Conservation (phyloP, 2,329 filamentous ascomycete species). For the Lithohypha guttulata region DNA sequence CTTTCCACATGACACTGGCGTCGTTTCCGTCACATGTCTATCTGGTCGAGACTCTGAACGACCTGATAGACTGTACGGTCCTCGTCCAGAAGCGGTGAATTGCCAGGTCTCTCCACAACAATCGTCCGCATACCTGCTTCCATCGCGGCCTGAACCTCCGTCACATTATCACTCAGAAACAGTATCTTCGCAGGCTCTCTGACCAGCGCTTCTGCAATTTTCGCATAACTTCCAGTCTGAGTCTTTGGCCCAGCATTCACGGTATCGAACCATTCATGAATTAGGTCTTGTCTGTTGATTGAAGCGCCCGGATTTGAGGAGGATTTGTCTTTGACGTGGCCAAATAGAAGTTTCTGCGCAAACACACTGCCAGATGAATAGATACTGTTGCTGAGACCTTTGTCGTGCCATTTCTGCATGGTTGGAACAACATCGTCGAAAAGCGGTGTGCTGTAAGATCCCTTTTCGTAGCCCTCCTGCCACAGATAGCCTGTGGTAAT, state of each 20-base stretch:
- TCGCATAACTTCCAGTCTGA: constrained; percentile 13
- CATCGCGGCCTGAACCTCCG: constrained; percentile 15
- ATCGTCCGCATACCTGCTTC: constrained; percentile 13
- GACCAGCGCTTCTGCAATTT: constrained; percentile 13
- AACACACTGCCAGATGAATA: constrained; percentile 19
- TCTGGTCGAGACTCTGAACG: constrained; percentile 14
- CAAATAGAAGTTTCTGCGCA: constrained; percentile 18
- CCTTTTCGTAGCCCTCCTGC: constrained; percentile 15
- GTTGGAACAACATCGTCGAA: constrained; percentile 13
- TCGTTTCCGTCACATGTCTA: constrained; percentile 7
- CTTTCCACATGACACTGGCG: no score
- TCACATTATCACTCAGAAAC: constrained; percentile 19
- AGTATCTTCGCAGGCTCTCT: constrained; percentile 10
- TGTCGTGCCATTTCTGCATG: constrained; percentile 11
- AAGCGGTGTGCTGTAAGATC: constrained; percentile 14
- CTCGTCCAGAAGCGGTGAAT: constrained; percentile 11
- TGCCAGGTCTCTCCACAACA: constrained; percentile 17
- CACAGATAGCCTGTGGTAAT: constrained; percentile 15
- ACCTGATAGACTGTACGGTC: constrained; percentile 11
- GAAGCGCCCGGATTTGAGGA: constrained; percentile 1
- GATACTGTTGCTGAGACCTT: constrained; percentile 11
- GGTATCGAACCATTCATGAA: constrained; percentile 17
- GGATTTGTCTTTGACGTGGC: constrained; percentile 13
- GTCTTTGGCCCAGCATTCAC: constrained; percentile 18
- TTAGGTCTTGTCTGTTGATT: constrained; percentile 5